A percentile compares a stretch with the other conserved stretches of the same genome.
These are phyloP conservation scores for Chaetomium strumarium DNA, from an alignment of 2,329 filamentous ascomycete genomes.

Conservation along the genomic window DNA sequence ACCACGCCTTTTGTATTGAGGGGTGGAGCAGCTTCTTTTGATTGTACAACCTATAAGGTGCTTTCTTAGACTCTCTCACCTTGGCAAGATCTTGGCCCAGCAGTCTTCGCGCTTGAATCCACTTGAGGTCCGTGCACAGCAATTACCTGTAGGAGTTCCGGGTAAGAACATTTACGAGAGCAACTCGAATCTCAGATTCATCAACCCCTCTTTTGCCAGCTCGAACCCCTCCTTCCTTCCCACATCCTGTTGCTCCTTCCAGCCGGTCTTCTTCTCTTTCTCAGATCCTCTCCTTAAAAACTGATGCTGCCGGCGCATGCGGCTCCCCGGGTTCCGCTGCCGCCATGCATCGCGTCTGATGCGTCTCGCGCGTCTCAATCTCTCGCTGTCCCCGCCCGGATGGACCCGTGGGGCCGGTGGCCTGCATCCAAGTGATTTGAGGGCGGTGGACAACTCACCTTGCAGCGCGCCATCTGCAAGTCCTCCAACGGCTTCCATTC, in stretches of 20 bases:
- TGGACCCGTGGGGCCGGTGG: constrained; percentile 19
- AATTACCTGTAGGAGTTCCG: too few relatives aligned
- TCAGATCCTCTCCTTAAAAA: not conserved
- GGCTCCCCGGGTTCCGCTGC: constrained; percentile 6
- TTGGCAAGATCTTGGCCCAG: too few relatives aligned
- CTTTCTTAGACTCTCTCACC: too few relatives aligned
- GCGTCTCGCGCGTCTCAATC: constrained; percentile 15
- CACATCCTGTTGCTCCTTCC: not conserved
- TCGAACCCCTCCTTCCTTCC: too few relatives aligned
- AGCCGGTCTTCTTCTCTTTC: not conserved
- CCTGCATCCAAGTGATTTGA: constrained; percentile 23
- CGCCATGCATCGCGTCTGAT: constrained; percentile 15
- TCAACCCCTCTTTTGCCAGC: too few relatives aligned
- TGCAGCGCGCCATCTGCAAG: constrained; percentile 33
- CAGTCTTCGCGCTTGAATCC: too few relatives aligned
- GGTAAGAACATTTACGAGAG: too few relatives aligned
- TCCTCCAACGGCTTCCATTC: constrained; percentile 31
- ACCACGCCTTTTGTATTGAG: too few relatives aligned
- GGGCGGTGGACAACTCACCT: constrained; percentile 36
- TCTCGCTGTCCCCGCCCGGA: constrained; percentile 9
- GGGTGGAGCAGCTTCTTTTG: too few relatives aligned
- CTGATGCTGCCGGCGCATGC: not conserved
- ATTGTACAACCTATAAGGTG: too few relatives aligned
- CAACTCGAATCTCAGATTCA: too few relatives aligned
- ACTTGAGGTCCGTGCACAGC: not conserved